phyloP scores from a whole-genome alignment of 1,139 yeast genomes.

The Groenewaldozyma sp. region DNA sequence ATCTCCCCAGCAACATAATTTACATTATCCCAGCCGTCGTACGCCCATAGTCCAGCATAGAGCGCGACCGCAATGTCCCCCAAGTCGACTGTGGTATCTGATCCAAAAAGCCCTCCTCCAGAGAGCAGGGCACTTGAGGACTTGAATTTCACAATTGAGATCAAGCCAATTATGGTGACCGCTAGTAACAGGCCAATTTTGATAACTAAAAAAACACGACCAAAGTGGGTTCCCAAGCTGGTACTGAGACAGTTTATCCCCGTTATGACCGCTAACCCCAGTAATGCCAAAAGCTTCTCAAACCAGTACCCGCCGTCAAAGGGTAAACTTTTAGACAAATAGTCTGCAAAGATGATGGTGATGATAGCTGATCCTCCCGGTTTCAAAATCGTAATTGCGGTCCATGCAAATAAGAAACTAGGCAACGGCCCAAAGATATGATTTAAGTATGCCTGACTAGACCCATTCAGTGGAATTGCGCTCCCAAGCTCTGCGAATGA shows the following conservation, averaged over 20 bases:
- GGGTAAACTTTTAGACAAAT: conserved; percentile 21
- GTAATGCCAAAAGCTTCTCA: conserved; percentile 27
- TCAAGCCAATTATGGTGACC: conserved; percentile 28
- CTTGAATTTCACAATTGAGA: conserved; percentile 19
- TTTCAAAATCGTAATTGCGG: conserved; percentile 31
- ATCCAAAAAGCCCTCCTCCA: conserved; percentile 22
- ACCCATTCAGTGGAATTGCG: conserved; percentile 35
- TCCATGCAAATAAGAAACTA: conserved; percentile 35
- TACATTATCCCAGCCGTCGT: conserved; percentile 39
- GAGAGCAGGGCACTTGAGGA: conserved; percentile 19
- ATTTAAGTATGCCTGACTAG: conserved; percentile 34
- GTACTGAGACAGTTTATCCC: conserved; percentile 28
- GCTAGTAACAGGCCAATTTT: conserved; percentile 28
- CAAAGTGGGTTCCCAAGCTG: conserved; percentile 29
- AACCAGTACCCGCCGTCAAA: conserved; percentile 22
- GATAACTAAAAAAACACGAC: conserved; percentile 29
- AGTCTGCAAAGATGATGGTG: conserved; percentile 35
- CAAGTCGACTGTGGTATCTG: conserved; percentile 19
- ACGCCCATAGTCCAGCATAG: conserved; percentile 38
- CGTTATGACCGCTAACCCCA: conserved; percentile 24
- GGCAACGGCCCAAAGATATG: conserved; percentile 33
- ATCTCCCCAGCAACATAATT: conserved; percentile 36
- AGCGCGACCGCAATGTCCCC: conserved; percentile 33
- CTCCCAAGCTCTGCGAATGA: conserved; percentile 36
- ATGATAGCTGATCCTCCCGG: conserved; percentile 37